Conservation (phyloP, 495 filamentous ascomycete species). For the Hamigera avellanea region DNA sequence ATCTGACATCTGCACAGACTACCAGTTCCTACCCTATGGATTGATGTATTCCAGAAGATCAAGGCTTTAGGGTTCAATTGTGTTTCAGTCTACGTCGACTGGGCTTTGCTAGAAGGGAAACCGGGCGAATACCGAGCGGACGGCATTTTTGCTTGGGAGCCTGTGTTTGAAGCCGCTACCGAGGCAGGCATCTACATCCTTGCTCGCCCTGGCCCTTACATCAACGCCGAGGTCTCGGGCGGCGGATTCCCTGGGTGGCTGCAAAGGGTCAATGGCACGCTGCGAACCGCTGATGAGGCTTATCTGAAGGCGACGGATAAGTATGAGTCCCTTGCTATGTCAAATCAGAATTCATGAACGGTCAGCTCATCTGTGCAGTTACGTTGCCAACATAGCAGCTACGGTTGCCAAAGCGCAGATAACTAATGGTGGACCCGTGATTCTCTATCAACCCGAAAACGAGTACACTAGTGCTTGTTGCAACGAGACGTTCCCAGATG, state of each 20-base stretch:
- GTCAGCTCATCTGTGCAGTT: slow-evolving; percentile 10
- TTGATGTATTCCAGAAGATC: slow-evolving; percentile 71
- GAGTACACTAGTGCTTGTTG: slow-evolving; percentile 47
- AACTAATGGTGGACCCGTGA: slow-evolving; percentile 67
- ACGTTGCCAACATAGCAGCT: slow-evolving; percentile 35
- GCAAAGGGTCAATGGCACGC: slow-evolving; percentile 48
- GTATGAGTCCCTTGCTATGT: slow-evolving; percentile 10
- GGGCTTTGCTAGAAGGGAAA: slow-evolving; percentile 71
- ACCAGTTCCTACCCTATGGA: slow-evolving; percentile 59
- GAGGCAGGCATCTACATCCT: slow-evolving; percentile 64
- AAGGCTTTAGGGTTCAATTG: slow-evolving; percentile 65
- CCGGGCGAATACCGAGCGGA: slow-evolving; percentile 55
- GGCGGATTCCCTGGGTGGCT: slow-evolving; percentile 57
- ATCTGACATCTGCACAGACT: too few species aligned
- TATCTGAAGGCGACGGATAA: slow-evolving; percentile 58
- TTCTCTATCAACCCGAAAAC: slow-evolving; percentile 71
- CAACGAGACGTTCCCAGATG: slow-evolving; percentile 40
- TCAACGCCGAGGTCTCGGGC: slow-evolving; percentile 55
- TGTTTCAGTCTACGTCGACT: slow-evolving; percentile 67
- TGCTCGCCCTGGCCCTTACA: slow-evolving; percentile 59
- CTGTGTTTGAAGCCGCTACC: slow-evolving; percentile 60
- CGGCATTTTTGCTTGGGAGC: slow-evolving; percentile 55
- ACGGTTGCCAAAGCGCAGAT: slow-evolving; percentile 66
- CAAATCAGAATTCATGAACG: neutral
- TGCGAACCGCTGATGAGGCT: slow-evolving; percentile 45